These are phyloP conservation scores for Pyrenophora teres DNA, from an alignment of 2,329 filamentous ascomycete species.

Conservation along the genomic window DNA sequence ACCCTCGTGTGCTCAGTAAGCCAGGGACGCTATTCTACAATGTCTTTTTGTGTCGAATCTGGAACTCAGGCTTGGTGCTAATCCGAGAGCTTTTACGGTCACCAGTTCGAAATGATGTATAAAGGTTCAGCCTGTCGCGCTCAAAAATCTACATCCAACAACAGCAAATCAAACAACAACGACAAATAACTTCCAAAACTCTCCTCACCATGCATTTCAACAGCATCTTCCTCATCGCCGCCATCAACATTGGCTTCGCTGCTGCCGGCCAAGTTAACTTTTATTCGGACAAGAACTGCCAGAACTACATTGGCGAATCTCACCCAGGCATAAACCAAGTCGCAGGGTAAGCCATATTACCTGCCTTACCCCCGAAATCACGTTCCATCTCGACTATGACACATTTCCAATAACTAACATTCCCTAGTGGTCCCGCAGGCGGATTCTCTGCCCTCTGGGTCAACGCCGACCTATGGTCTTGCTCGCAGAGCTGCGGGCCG, in stretches of 20 bases:
- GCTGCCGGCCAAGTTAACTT: conserved; percentile 27
- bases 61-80: too few relatives aligned
- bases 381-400: background rate
- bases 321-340: conserved; percentile 13
- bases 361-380: background rate
- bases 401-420: background rate
- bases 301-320: conserved; percentile 22
- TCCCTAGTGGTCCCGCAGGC: conserved; percentile 20
- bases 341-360: conserved; percentile 9
- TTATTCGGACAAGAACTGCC: conserved; percentile 23
- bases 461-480: conserved; percentile 13
- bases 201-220: conserved; percentile 5
- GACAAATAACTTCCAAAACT: too few relatives aligned
- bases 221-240: conserved; percentile 5
- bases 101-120: too few relatives aligned
- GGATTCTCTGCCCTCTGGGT: conserved; percentile 27
- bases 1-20: too few relatives aligned
- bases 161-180: too few relatives aligned
- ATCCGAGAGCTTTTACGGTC: too few relatives aligned
- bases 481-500: conserved; percentile 21
- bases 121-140: too few relatives aligned
- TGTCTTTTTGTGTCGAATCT: too few relatives aligned
- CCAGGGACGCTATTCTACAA: too few relatives aligned
- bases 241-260: conserved; percentile 8
- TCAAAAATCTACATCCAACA: too few relatives aligned